A percentile compares a stretch with the other conserved stretches of the same genome.
Conservation (phyloP, 139 green algal genomes). For the Trebouxia sp. region DNA sequence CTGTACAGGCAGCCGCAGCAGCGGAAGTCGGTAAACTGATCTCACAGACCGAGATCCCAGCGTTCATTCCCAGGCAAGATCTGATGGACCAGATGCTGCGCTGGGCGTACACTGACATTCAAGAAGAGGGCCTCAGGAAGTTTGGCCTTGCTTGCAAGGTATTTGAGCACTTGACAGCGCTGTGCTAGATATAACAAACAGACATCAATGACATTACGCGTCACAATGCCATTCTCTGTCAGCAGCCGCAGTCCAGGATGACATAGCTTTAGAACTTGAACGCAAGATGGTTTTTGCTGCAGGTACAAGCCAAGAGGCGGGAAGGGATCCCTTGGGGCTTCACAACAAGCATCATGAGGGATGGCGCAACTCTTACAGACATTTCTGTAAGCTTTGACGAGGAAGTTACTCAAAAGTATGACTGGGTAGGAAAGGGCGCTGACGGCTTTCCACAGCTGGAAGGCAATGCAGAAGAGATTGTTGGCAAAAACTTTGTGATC, state of each 20-base stretch:
- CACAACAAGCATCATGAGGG: conserved; percentile 68
- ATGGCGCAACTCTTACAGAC: conserved; percentile 61
- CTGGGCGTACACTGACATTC: conserved; percentile 70
- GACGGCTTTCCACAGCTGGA: conserved; percentile 78
- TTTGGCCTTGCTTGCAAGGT: conserved; percentile 73
- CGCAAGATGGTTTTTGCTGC: not conserved
- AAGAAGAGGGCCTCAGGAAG: conserved; percentile 66
- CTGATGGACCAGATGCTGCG: conserved; percentile 81
- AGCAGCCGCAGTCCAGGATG: too few species aligned
- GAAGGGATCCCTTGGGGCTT: conserved; percentile 67
- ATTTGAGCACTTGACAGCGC: not conserved
- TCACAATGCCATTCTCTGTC: too few species aligned
- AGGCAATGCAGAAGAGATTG: conserved; percentile 65
- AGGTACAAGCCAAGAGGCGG: not conserved
- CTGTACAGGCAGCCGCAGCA: conserved; percentile 5
- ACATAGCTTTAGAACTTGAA: too few species aligned
- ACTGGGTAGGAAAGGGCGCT: conserved; percentile 74
- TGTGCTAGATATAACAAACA: too few species aligned
- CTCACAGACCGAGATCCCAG: conserved; percentile 73
- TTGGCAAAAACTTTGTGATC: conserved; percentile 81
- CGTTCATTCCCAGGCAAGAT: conserved; percentile 83
- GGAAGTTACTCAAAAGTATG: conserved; percentile 60
- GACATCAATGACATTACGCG: not conserved
- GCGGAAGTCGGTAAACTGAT: conserved; percentile 61
- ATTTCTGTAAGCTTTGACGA: conserved; percentile 76